These are phyloP conservation scores for Naegleria fowleri DNA, from an alignment of 208 protist species.

Conservation along the genomic window DNA sequence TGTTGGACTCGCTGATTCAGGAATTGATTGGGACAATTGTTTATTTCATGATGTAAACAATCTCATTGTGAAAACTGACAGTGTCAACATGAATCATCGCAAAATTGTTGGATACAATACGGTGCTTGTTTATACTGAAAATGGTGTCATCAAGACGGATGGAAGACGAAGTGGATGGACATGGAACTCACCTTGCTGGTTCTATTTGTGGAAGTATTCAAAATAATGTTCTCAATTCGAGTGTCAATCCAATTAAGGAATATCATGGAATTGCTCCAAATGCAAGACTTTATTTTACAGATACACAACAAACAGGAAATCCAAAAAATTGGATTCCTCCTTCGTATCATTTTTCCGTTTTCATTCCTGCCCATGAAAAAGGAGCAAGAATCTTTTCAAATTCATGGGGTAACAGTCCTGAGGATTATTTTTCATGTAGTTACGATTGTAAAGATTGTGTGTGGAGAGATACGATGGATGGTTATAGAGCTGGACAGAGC, in stretches of 20 bases:
- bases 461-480: not conserved
- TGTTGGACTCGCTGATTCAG: not conserved
- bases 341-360: not conserved
- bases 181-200: not conserved
- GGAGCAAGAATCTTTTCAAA: not conserved
- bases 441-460: not conserved
- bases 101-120: not conserved
- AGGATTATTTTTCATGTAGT: not conserved
- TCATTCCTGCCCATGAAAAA: not conserved
- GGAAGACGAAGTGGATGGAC: not conserved
- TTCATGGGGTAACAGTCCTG: not conserved
- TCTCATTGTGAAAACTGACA: not conserved
- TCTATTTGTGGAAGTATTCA: not conserved
- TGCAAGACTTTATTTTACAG: not conserved
- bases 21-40: not conserved
- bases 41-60: not conserved
- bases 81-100: not conserved
- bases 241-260: not conserved
- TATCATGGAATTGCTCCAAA: not conserved
- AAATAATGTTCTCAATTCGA: not conserved
- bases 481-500: not conserved
- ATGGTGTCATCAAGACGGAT: not conserved
- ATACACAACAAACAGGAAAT: not conserved
- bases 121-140: not conserved
- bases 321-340: not conserved